A percentile compares a stretch with the other conserved stretches of the same genome.
These are phyloP conservation scores for Sporothrix globosa DNA, from an alignment of 2,329 filamentous ascomycete species.

Conservation along the genomic window DNA sequence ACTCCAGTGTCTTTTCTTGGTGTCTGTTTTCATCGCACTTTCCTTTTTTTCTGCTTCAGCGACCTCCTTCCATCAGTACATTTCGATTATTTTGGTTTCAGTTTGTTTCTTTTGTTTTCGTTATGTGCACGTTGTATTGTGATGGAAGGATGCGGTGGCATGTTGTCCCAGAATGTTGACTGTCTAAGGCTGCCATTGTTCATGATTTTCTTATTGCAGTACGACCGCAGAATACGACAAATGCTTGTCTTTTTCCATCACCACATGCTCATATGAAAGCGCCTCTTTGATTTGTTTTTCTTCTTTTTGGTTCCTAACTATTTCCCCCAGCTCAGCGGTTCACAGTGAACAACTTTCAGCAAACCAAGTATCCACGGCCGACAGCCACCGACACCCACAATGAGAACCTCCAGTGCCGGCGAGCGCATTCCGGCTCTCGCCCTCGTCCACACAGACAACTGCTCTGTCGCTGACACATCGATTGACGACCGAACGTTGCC, in stretches of 20 bases:
- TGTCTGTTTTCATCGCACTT: not conserved
- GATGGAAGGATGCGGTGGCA: not conserved
- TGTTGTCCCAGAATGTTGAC: not conserved
- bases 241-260: not conserved
- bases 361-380: not conserved
- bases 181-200: not conserved
- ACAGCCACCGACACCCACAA: not conserved
- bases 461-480: slow-evolving; percentile 1
- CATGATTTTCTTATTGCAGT: not conserved
- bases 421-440: slow-evolving; percentile 12
- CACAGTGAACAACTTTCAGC: not conserved
- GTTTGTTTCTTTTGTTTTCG: not conserved
- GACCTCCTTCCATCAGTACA: not conserved
- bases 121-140: too few relatives aligned
- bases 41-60: not conserved
- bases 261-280: slow-evolving; percentile 8
- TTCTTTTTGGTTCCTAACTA: not conserved
- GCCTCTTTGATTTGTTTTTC: not conserved
- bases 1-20: not conserved
- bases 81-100: not conserved
- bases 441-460: slow-evolving; percentile 14
- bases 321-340: not conserved
- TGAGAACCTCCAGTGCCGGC: slow-evolving; percentile 3
- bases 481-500: not conserved
- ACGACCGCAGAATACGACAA: slow-evolving; percentile 14